These are phyloP conservation scores for Colletotrichum orchidophilum DNA, from an alignment of 2,329 filamentous ascomycete genomes.

Conservation along the genomic window DNA sequence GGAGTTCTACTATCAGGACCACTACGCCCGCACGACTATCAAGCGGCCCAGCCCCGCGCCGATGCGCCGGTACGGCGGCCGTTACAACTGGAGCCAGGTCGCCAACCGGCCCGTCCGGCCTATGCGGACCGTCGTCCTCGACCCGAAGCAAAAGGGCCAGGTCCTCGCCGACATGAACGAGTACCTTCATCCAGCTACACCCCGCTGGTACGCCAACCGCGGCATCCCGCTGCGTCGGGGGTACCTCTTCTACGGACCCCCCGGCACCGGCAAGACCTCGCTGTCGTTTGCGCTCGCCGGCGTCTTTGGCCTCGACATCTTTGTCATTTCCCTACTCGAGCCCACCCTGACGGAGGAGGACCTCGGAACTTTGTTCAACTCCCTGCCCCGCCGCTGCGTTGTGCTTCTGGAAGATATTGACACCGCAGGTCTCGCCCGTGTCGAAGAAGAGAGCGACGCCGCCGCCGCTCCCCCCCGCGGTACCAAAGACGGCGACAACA, in stretches of 20 bases:
- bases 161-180: constrained; percentile 80
- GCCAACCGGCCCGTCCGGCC: constrained; percentile 73
- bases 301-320: constrained; percentile 73
- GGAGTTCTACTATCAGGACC: constrained; percentile 56
- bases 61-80: constrained; percentile 40
- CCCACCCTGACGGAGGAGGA: constrained; percentile 70
- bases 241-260: constrained; percentile 81
- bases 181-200: constrained; percentile 76
- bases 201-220: constrained; percentile 77
- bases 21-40: constrained; percentile 66
- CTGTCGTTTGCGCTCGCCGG: constrained; percentile 73
- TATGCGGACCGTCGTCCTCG: constrained; percentile 80
- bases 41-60: constrained; percentile 50
- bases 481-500: constrained; percentile 5
- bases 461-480: neutral
- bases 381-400: constrained; percentile 70
- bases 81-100: constrained; percentile 63
- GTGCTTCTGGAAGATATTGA: constrained; percentile 77
- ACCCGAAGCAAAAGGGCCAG: constrained; percentile 70
- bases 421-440: constrained; percentile 65
- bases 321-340: constrained; percentile 67
- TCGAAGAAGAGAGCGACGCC: constrained; percentile 41
- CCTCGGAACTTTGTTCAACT: constrained; percentile 66
- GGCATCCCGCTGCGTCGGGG: constrained; percentile 81
- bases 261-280: constrained; percentile 78